Conservation (phyloP, 495 filamentous ascomycete genomes). For the Cercophora scortea region DNA sequence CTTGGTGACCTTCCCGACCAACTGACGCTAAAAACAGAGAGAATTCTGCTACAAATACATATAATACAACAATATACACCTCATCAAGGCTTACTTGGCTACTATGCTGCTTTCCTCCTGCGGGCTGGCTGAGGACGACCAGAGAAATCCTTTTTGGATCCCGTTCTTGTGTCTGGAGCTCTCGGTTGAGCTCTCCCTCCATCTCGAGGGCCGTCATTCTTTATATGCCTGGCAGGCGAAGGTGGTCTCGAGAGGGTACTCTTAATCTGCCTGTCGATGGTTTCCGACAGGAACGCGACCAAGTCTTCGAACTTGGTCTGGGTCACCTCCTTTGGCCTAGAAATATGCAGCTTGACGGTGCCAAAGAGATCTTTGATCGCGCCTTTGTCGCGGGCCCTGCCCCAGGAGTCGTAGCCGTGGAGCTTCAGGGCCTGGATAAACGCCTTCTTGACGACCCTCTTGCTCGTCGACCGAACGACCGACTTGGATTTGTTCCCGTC, state of each 20-base stretch:
- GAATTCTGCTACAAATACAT: too few relatives aligned
- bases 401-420: background rate
- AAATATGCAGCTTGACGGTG: conserved; percentile 12
- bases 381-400: background rate
- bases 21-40: too few relatives aligned
- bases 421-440: conserved; percentile 1
- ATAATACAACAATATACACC: too few relatives aligned
- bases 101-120: too few relatives aligned
- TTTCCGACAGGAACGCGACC: conserved; percentile 5
- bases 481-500: conserved; percentile 23
- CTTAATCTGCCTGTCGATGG: conserved; percentile 5
- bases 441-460: conserved; percentile 43
- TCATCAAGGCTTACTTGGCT: too few relatives aligned
- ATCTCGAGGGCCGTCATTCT: too few relatives aligned
- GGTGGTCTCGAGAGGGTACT: background rate
- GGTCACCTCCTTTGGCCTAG: conserved; percentile 5
- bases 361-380: conserved; percentile 14
- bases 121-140: too few relatives aligned
- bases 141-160: too few relatives aligned
- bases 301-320: conserved; percentile 14
- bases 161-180: too few relatives aligned
- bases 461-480: conserved; percentile 47
- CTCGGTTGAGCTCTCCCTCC: too few relatives aligned
- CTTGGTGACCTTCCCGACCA: too few relatives aligned
- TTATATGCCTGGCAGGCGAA: too few relatives aligned